Evolutionary conservation across 108 stramenopile genomes (phyloP), one percentile per base, ranked within the genome.

Genomic region (Pseudonitzschia pungens): DNA sequence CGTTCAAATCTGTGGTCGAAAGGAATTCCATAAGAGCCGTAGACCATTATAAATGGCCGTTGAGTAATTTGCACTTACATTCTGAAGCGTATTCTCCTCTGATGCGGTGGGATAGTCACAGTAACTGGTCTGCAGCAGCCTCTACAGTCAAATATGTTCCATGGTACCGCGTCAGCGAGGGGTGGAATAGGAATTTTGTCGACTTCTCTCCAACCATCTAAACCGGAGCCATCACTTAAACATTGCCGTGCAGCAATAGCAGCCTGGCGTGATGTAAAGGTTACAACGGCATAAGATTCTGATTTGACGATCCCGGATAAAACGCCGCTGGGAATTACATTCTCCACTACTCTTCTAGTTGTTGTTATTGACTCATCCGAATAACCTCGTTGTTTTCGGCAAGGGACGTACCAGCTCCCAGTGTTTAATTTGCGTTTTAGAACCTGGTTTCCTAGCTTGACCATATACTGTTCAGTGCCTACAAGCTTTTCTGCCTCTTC

Each of bases 111-210:
- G 5, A 92, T 66, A 50, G 84, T 87, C 71, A 95, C 42, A 10
- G 94, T 90, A n/a, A 95, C 91, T n/a, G 94, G 94, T 43, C 89
- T 82, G 70, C 94, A 95, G 73, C 91, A 95, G 62, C 87, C 88
- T 45, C 94, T 83, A 54, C 91, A 92, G 16, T 83, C 80, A 50
- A 83, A 82, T 9, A 92, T 69, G 62, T 92, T 84, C 58, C 79
- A 91, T 21, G 91, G 80, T 31, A 90, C 85, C 40, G 94, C 88
- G 73, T 95, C 94, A 41, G 93, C 90, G 10, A 94, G 79, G 15
- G 93, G 93, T 29, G 93, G 86, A 45, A 94, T 88, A 20, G 94
- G 94, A 1, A 92, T 73, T 15, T 65, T 69, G 33, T 87, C 77
- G 2, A 84, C 71, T 42, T 84, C 81, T 42, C 77, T 73, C 94